phyloP scores from a whole-genome alignment of 129 eudicot genomes.

The Saussurea involucrata region DNA sequence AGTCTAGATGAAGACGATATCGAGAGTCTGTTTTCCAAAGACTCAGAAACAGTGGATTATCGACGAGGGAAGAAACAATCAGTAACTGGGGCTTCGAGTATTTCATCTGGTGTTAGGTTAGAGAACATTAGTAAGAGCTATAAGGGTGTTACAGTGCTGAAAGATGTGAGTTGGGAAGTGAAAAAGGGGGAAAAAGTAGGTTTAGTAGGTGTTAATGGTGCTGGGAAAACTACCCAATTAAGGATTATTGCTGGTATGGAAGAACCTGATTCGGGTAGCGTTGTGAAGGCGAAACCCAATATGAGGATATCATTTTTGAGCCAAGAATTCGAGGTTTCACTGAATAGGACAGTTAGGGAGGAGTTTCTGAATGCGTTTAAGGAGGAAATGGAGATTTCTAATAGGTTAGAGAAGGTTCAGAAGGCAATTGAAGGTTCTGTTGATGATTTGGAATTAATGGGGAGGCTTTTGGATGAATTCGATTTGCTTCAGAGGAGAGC shows the following conservation, averaged over 20 bases:
- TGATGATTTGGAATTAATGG: constrained; percentile 94
- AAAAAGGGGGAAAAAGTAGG: constrained; percentile 96
- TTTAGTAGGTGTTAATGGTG: constrained; percentile 95
- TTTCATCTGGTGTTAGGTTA: constrained; percentile 86
- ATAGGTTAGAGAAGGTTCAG: constrained; percentile 87
- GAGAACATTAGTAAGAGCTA: constrained; percentile 81
- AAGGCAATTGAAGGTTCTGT: constrained; percentile 84
- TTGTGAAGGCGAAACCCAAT: constrained; percentile 80
- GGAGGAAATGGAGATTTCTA: constrained; percentile 89
- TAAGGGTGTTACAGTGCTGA: constrained; percentile 91
- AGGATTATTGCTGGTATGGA: constrained; percentile 84
- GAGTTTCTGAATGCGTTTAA: constrained; percentile 89
- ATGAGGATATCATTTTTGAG: constrained; percentile 88
- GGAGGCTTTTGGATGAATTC: constrained; percentile 95
- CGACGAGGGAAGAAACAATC: constrained; percentile 42
- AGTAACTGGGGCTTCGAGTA: constrained; percentile 64
- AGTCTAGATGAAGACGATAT: constrained; percentile 47
- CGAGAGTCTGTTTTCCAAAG: constrained; percentile 60
- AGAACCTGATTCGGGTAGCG: constrained; percentile 86
- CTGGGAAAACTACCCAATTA: constrained; percentile 96
- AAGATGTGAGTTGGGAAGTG: constrained; percentile 90
- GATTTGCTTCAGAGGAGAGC: constrained; percentile 87
- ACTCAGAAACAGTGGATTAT: constrained; percentile 30
- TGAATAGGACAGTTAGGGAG: constrained; percentile 80
- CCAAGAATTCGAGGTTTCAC: constrained; percentile 87